Percentiles rank a stretch among this genome's conserved stretches.
phyloP scores from a whole-genome alignment of 352 stramenopile genomes.

The Phytophthora pluvialis region DNA sequence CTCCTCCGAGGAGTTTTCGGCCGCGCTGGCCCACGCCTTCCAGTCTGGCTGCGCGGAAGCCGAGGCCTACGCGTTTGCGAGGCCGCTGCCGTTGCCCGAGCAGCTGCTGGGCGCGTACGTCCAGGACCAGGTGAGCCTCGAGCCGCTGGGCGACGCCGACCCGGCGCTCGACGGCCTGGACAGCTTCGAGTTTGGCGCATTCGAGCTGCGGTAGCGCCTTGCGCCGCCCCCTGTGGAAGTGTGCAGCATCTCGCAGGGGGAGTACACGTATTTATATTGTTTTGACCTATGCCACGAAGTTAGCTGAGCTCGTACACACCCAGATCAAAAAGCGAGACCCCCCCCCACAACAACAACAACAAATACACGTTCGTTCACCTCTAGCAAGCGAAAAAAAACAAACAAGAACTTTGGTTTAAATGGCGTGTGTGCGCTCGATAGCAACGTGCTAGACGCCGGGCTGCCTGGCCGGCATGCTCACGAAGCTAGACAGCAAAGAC shows the following conservation, averaged over 20 bases:
- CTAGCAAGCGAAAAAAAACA: conserved; percentile 19
- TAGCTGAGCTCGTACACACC: conserved; percentile 23
- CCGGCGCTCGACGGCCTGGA: conserved; percentile 2
- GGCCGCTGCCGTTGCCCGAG: conserved; percentile 16
- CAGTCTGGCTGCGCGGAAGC: conserved; percentile 4
- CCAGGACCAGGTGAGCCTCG: conserved; percentile 17
- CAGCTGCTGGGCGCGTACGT: conserved; percentile 24
- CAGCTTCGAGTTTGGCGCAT: conserved; percentile 23
- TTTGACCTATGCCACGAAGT: conserved; percentile 9
- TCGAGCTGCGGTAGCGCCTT: conserved; percentile 26
- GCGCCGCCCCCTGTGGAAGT: not conserved
- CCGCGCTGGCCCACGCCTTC: conserved; percentile 23
- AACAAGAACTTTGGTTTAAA: not conserved
- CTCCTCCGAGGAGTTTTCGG: conserved; percentile 34
- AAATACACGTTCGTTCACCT: conserved; percentile 23
- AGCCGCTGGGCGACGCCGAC: not conserved
- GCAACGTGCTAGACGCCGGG: too few relatives aligned
- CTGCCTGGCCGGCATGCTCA: too few relatives aligned
- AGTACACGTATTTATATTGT: conserved; percentile 23
- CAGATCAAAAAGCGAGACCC: conserved; percentile 13
- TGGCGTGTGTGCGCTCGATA: too few relatives aligned
- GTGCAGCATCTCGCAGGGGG: not conserved
- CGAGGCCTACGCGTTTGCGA: conserved; percentile 7
- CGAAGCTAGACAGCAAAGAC: too few relatives aligned
- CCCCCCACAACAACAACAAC: conserved; percentile 10